Percentiles rank a stretch among this genome's conserved stretches.
Evolutionary conservation across 2,329 filamentous ascomycete species (phyloP).

Genomic region (Arthrobotrys sinensis): DNA sequence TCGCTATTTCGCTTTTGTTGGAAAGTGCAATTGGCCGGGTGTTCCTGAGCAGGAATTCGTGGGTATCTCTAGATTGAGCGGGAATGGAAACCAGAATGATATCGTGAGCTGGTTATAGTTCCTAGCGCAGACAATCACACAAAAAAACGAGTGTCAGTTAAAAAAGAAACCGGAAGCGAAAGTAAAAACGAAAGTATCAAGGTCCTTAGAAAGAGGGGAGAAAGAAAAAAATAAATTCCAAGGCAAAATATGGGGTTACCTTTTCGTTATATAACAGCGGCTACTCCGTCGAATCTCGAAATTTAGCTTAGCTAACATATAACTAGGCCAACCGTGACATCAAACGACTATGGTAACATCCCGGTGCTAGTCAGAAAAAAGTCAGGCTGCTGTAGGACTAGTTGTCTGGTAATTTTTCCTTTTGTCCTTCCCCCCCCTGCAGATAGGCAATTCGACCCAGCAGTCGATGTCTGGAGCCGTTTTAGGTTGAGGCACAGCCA

Average conservation of each 20-base stretch:
- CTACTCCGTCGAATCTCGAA: constrained; percentile 18
- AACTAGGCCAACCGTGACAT: constrained; percentile 43
- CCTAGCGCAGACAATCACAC: neutral
- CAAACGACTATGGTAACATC: constrained; percentile 48
- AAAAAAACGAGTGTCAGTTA: constrained; percentile 31
- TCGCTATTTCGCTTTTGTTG: constrained; percentile 14
- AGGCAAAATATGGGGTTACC: constrained; percentile 31
- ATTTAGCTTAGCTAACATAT: constrained; percentile 47
- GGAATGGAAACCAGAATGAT: constrained; percentile 35
- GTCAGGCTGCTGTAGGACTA: neutral
- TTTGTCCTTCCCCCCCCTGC: constrained; percentile 39
- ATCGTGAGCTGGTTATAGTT: constrained; percentile 53
- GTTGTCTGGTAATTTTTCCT: constrained; percentile 12
- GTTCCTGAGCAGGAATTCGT: constrained; percentile 52
- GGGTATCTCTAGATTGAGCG: constrained; percentile 51
- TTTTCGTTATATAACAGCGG: constrained; percentile 57
- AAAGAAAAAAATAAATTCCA: constrained; percentile 2
- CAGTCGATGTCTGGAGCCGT: constrained; percentile 35
- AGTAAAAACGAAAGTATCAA: constrained; percentile 14
- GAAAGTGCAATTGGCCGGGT: neutral
- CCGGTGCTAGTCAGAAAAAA: constrained; percentile 52
- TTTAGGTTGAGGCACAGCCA: constrained; percentile 46
- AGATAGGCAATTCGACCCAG: constrained; percentile 36
- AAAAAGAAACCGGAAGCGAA: neutral
- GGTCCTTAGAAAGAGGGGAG: neutral